These are phyloP conservation scores for Chalciporus piperatus DNA, from an alignment of 768 basidiomycete species.

Conservation along the genomic window DNA sequence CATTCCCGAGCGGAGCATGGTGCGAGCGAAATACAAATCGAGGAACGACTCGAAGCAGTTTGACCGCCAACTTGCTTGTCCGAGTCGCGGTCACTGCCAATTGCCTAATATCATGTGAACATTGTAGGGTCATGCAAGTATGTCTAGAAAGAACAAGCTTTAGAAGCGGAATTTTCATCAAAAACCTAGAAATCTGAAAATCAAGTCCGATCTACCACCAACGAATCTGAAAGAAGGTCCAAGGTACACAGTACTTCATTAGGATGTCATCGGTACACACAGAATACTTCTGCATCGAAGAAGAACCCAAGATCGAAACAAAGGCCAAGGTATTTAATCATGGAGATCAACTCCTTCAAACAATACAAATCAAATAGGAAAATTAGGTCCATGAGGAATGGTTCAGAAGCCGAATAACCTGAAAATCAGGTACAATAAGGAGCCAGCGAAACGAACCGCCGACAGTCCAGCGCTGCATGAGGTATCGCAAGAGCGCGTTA, in stretches of 20 bases:
- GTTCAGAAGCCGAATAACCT: constrained; percentile 59
- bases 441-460: constrained; percentile 77
- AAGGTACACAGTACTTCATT: constrained; percentile 9
- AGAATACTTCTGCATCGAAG: constrained; percentile 5
- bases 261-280: constrained; percentile 2
- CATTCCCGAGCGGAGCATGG: too few species aligned
- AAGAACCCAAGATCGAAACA: neutral
- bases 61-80: too few species aligned
- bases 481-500: constrained; percentile 3
- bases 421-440: constrained; percentile 74
- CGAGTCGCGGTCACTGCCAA: too few species aligned
- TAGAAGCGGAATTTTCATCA: neutral
- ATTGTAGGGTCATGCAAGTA: too few species aligned
- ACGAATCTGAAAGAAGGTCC: constrained; percentile 8
- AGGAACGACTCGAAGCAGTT: too few species aligned
- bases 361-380: constrained; percentile 6
- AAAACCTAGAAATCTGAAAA: neutral
- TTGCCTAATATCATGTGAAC: too few species aligned
- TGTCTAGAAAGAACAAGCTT: too few species aligned
- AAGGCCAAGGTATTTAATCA: neutral
- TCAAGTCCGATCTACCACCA: neutral
- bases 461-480: constrained; percentile 68
- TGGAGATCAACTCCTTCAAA: neutral
- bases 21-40: too few species aligned
- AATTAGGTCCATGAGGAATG: neutral